A percentile compares a stretch with the other conserved stretches of the same genome.
phyloP scores from a whole-genome alignment of 306 rosid genomes.

The Pyrus pyrifolia region DNA sequence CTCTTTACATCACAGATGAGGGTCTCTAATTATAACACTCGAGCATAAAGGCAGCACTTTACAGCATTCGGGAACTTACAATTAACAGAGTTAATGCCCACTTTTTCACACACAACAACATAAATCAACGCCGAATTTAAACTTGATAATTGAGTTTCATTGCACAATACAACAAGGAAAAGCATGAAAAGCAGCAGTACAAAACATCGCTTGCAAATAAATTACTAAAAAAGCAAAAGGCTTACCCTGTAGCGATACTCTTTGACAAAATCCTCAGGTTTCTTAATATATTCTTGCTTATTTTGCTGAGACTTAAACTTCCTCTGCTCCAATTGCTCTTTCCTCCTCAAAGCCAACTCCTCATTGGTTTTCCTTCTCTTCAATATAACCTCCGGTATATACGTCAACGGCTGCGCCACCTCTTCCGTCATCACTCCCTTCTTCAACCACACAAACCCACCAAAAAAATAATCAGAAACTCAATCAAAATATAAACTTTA shows the following conservation, averaged over 20 bases:
- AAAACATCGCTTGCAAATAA: background rate
- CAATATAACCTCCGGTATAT: conserved; percentile 39
- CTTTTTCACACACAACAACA: background rate
- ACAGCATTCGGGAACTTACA: background rate
- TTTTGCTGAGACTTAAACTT: conserved; percentile 25
- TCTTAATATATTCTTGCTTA: conserved; percentile 45
- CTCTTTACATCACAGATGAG: background rate
- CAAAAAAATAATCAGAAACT: too few relatives aligned
- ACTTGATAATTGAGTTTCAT: background rate
- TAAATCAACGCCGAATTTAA: background rate
- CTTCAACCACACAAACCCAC: too few relatives aligned
- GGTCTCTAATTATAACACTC: background rate
- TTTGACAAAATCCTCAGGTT: conserved; percentile 71
- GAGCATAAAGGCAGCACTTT: background rate
- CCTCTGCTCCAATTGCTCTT: conserved; percentile 48
- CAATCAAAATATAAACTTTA: too few relatives aligned
- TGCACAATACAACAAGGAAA: background rate
- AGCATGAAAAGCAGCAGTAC: background rate
- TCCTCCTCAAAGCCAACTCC: conserved; percentile 41
- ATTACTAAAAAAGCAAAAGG: background rate
- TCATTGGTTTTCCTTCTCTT: conserved; percentile 50
- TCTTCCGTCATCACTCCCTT: conserved; percentile 29
- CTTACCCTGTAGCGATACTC: conserved; percentile 61
- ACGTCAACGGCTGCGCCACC: conserved; percentile 25
- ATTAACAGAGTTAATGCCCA: background rate